These are phyloP conservation scores for Aspergillus steynii DNA, from an alignment of 495 filamentous ascomycete species.

Conservation along the genomic window DNA sequence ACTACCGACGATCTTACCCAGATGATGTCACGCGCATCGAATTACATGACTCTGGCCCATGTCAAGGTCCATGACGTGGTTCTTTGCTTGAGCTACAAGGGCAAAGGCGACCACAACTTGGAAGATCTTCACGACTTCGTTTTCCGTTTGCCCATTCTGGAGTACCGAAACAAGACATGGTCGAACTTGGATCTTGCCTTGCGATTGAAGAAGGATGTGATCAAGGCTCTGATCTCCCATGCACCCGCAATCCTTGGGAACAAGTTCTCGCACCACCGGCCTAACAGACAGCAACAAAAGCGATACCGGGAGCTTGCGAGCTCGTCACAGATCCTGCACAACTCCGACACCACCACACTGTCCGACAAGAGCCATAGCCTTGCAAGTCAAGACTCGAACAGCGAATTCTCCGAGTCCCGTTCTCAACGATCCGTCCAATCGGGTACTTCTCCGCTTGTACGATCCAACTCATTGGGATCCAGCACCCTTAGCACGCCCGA, in stretches of 20 bases:
- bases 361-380: slow-evolving; percentile 31
- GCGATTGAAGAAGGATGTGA: slow-evolving; percentile 89
- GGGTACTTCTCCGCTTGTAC: slow-evolving; percentile 38
- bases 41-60: slow-evolving; percentile 95
- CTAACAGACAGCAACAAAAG: slow-evolving; percentile 72
- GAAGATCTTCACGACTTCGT: slow-evolving; percentile 97
- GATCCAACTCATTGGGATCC: slow-evolving; percentile 41
- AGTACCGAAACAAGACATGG: slow-evolving; percentile 98
- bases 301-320: slow-evolving; percentile 77
- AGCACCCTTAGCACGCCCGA: slow-evolving; percentile 30
- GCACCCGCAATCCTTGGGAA: slow-evolving; percentile 96
- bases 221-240: slow-evolving; percentile 90
- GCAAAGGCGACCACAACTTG: slow-evolving; percentile 89
- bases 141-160: slow-evolving; percentile 89
- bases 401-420: slow-evolving; percentile 39
- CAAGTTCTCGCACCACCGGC: slow-evolving; percentile 87
- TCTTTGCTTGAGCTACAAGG: slow-evolving; percentile 94
- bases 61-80: slow-evolving; percentile 94
- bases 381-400: slow-evolving; percentile 41
- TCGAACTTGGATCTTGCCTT: slow-evolving; percentile 94
- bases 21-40: slow-evolving; percentile 94
- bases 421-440: slow-evolving; percentile 42
- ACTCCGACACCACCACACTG: slow-evolving; percentile 47
- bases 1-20: slow-evolving; percentile 91
- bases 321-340: slow-evolving; percentile 47